Percentiles rank a stretch among this genome's conserved stretches.
phyloP scores from a whole-genome alignment of 2,329 filamentous ascomycete genomes.

The Lachnellula arida region DNA sequence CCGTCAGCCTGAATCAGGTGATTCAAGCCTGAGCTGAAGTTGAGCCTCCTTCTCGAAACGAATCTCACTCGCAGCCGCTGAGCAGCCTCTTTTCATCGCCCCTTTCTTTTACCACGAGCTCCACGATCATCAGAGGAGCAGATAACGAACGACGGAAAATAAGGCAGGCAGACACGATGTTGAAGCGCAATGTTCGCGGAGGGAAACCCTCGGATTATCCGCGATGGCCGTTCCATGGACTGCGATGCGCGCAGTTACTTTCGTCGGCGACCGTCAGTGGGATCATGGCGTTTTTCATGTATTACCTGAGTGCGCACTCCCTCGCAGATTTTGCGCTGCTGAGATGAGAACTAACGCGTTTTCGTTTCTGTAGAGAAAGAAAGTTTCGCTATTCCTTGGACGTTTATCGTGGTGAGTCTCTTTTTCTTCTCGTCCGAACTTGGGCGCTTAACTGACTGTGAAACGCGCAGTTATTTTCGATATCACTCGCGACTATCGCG shows the following conservation, averaged over 20 bases:
- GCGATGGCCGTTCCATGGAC: constrained; percentile 25
- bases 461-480: constrained; percentile 1
- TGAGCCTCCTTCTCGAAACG: no score
- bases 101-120: neutral
- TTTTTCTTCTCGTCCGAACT: neutral
- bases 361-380: constrained; percentile 15
- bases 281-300: constrained; percentile 29
- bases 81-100: neutral
- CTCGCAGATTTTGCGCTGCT: neutral
- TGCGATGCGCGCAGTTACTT: constrained; percentile 24
- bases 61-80: no score
- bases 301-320: constrained; percentile 23
- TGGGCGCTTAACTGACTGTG: neutral
- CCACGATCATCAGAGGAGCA: neutral
- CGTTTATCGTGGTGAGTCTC: constrained; percentile 24
- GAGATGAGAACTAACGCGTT: neutral
- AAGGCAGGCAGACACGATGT: constrained; percentile 5
- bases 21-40: no score
- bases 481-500: constrained; percentile 22
- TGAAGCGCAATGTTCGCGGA: constrained; percentile 24
- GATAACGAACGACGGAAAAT: neutral
- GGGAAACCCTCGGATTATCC: constrained; percentile 28
- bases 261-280: constrained; percentile 23
- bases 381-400: constrained; percentile 25
- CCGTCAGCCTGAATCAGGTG: no score